Evolutionary conservation across 495 filamentous ascomycete species (phyloP), one percentile per base, ranked within the genome.

Genomic region (Diplogelasinospora grovesii): DNA sequence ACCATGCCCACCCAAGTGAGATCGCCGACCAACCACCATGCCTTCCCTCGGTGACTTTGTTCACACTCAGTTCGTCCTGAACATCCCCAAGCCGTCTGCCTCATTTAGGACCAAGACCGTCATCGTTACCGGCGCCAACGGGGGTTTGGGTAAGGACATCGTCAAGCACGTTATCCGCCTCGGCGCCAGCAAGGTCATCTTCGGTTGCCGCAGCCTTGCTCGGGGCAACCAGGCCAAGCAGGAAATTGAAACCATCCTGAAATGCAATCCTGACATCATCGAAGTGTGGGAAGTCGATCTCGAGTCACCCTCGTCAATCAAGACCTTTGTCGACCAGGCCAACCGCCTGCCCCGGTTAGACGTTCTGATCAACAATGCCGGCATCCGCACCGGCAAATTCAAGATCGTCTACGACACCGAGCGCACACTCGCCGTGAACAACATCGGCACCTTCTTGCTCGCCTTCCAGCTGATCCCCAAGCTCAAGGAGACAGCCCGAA

Each of bases 261-360:
- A 54, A 20, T 56, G 57, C 39, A 8, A 19, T 53, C 57, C 22
- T 58, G 60, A 70, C 29, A 70, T 77, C 14, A 54, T 67, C 21
- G 63, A 74, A 25, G 69, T 75, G 5, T 77, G 70, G 71, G 36
- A 60, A 10, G 49, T 79, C 0, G 71, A 79, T 41, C 53, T 79
- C 14, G 52, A 52, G 4, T 46, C 36, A 23, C 54, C 45, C 29
- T 43, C 30, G 5, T 55, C 50, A 15, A 41, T 63, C 5, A 29
- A 48, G 25, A 36, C 29, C 18, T 57, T 61, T 27, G 50, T 41
- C 16, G 45, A 35, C 21, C 34, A 32, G 14, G 44, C 50, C 13
- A 52, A 44, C 9, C 36, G 49, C 6, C 51, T 72, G 0, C 23
- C 49, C 1, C 51, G 62, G 0, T 21, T 75, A 1, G 65, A 75